phyloP scores from a whole-genome alignment of 148 eudicot genomes.

The Vaccinium macrocarpon region DNA sequence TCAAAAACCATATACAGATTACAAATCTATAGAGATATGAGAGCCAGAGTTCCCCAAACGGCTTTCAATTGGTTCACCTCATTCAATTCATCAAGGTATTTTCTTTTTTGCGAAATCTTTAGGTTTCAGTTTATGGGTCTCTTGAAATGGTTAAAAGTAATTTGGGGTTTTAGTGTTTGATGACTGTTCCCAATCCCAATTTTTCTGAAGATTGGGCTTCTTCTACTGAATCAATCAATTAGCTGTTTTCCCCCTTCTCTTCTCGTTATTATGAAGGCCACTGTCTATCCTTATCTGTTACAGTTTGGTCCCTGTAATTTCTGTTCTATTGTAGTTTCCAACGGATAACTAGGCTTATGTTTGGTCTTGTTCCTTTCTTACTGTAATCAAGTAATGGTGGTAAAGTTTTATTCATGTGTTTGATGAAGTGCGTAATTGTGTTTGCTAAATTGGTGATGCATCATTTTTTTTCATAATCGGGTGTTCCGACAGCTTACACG shows the following conservation, averaged over 20 bases:
- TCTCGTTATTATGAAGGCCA: not conserved
- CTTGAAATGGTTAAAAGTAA: not conserved
- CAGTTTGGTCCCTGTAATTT: not conserved
- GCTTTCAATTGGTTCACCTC: constrained; percentile 35
- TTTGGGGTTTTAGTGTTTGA: not conserved
- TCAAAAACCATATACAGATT: constrained; percentile 36
- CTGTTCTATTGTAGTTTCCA: not conserved
- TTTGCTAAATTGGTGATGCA: not conserved
- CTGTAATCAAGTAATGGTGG: not conserved
- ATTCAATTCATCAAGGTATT: constrained; percentile 39
- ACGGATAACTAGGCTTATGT: not conserved
- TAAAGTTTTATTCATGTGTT: not conserved
- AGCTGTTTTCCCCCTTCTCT: not conserved
- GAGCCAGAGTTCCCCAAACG: constrained; percentile 29
- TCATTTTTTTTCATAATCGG: not conserved
- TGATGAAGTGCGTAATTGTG: not conserved
- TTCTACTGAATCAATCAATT: not conserved
- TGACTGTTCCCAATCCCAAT: not conserved
- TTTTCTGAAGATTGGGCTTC: constrained; percentile 7
- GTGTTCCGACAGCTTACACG: not conserved
- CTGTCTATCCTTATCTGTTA: not conserved
- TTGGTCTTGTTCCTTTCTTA: constrained; percentile 1
- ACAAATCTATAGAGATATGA: constrained; percentile 34
- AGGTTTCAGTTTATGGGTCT: not conserved
- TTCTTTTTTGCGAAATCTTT: not conserved